Base-by-base conservation (phyloP, 2,329 filamentous ascomycete genomes). In the Trichothecium roseum region DNA sequence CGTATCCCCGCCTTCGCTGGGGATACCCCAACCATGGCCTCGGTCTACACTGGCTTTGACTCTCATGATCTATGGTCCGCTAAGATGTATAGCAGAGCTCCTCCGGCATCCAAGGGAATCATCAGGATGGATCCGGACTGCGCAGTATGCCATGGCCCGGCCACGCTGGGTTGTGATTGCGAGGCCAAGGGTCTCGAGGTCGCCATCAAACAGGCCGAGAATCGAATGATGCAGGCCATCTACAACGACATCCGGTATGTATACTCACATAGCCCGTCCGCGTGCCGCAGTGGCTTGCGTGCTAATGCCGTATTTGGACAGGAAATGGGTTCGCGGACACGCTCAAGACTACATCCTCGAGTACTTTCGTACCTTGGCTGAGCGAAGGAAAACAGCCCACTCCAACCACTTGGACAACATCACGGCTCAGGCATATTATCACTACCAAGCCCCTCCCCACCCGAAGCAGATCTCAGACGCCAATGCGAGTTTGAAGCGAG, bases 111-210 rank as follows among this genome's bases (percentile, higher is more conserved):
- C 48, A 71, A 69, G 56, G 53, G 61, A 41, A 48, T 69, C 53
- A 66, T 72, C 55, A 77, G 67, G 56, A 80, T 81, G 74, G 77
- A 81, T 49, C 77, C 77, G 30, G 74, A 81, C 57, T 82, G 78
- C 56, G 77, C 77, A 36, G 76, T 82, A 51, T 81, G 78, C 55
- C 65, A 66, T 49, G 66, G 68, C 42, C 74, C 77, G 41, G 74
- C 76, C 31, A 63, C 62, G 29, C 52, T 68, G 45, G 64, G 62
- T 41, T 82, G 78, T 54, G 74, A 78, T 44, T 82, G 78, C 51
- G 78, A 82, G 60, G 72, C 73, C 35, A 77, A 74, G 47, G 72
- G 74, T 18, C 64, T 81, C 20, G 75, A 81, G 45, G 57, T 69
- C 38, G 76, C 77, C 40, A 64, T 81, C 30, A 64, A 66, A 41